Evolutionary conservation across 2,329 filamentous ascomycete genomes (phyloP).

Genomic region (Onygenales sp.): DNA sequence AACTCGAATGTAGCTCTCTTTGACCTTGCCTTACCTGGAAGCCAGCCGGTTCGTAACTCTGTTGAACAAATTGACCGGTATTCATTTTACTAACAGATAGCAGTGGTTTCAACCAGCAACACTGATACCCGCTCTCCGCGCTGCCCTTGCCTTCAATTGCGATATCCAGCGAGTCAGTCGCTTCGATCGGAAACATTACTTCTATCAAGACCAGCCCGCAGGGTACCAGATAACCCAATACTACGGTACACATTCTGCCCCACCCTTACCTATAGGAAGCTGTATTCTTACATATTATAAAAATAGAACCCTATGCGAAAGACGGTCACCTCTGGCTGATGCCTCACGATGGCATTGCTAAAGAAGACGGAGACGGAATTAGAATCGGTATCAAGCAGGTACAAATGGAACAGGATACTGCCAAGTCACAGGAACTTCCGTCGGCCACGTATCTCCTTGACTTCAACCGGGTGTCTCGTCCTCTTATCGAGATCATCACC

Average conservation of each 20-base stretch:
- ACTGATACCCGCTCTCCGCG: slow-evolving; percentile 79
- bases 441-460: slow-evolving; percentile 70
- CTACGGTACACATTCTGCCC: slow-evolving; percentile 45
- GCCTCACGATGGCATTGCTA: slow-evolving; percentile 67
- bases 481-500: slow-evolving; percentile 92
- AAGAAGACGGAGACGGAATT: slow-evolving; percentile 61
- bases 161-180: slow-evolving; percentile 64
- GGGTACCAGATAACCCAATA: slow-evolving; percentile 98
- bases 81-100: not conserved
- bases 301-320: slow-evolving; percentile 50
- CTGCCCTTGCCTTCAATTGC: slow-evolving; percentile 76
- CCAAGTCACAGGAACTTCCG: slow-evolving; percentile 77
- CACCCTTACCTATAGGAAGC: not conserved
- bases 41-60: slow-evolving; percentile 54
- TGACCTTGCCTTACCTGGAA: slow-evolving; percentile 80
- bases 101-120: slow-evolving; percentile 67
- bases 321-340: slow-evolving; percentile 64
- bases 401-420: slow-evolving; percentile 96
- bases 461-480: slow-evolving; percentile 85
- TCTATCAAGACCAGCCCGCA: slow-evolving; percentile 94
- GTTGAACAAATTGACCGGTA: too few relatives aligned
- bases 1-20: slow-evolving; percentile 87
- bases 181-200: slow-evolving; percentile 97
- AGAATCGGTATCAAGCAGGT: slow-evolving; percentile 81
- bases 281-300: not conserved